Evolutionary conservation across 306 rosid genomes (phyloP).

Genomic region (Dalbergia cochinchinensis): DNA sequence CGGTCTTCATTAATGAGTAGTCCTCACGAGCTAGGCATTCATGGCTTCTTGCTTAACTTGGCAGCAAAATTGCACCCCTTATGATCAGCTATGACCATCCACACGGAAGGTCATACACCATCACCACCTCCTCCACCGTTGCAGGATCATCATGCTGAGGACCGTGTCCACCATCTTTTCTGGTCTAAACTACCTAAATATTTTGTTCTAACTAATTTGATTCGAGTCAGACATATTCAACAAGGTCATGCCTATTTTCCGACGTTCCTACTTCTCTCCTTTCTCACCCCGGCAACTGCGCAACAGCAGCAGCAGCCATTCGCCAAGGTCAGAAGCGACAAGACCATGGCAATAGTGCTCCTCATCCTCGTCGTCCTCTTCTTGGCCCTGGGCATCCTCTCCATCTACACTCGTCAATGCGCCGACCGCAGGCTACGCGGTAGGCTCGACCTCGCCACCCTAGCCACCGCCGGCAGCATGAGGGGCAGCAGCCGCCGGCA

Average conservation of each 20-base stretch:
- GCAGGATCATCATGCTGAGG: background rate
- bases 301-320: constrained; percentile 35
- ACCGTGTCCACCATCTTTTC: background rate
- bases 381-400: constrained; percentile 69
- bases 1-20: background rate
- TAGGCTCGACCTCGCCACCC: constrained; percentile 26
- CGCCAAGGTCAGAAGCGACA: constrained; percentile 21
- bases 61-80: constrained; percentile 7
- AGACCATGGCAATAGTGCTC: constrained; percentile 56
- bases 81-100: constrained; percentile 46
- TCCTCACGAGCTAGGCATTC: constrained; percentile 1
- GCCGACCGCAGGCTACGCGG: constrained; percentile 50
- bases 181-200: background rate
- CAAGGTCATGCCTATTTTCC: background rate
- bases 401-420: constrained; percentile 85
- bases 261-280: constrained; percentile 19
- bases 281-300: constrained; percentile 40
- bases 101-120: constrained; percentile 8
- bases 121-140: background rate
- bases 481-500: constrained; percentile 45
- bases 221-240: too few relatives aligned
- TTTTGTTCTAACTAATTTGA: too few relatives aligned
- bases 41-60: background rate
- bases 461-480: background rate
- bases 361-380: constrained; percentile 59